Evolutionary conservation across 352 stramenopile genomes (phyloP), one percentile per base, ranked within the genome.

Genomic region (Blastocystis sp.): DNA sequence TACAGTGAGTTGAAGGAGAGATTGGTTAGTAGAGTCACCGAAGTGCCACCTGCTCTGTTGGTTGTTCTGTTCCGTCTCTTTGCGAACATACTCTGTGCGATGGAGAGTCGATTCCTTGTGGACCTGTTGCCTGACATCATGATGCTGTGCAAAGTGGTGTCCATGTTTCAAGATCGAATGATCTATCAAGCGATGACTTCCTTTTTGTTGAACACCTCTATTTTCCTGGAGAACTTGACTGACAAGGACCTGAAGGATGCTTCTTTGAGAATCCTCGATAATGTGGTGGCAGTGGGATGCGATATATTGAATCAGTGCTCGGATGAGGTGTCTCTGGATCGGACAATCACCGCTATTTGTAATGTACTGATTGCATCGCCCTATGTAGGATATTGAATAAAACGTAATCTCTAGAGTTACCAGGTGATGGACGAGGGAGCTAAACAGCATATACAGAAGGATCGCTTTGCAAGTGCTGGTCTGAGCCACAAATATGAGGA

Each of bases 61-160:
- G 62, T 45, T 4, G 73, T 84, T 34, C 43, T 84, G 3, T 84
- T 69, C 56, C 7, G 73, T 9, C n/a, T 84, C 5, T 13, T 84
- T 15, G 55, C 73, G 2, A 84, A 84, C 23, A 13, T 45, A 23
- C 5, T 64, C 5, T 66, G 20, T 34, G 23, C 20, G 20, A 20
- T 26, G 50, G 37, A 62, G 45, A 41, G 47, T 26, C 9, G n/a
- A 7, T 39, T 56, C 15, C 20, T 56, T 9, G 43, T 37, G 5
- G 55, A 63, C 39, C n/a, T 54, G 54, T 18, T 39, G 11, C 73
- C 5, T 18, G 43, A 63, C 8, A 53, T 84, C 20, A 39, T 84
- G 29, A 41, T 26, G 4, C 39, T 84, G 37, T 29, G 53, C 43
- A 84, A 84, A 34, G 73, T 84, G 45, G 73, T 66, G 20, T 66